Evolutionary conservation across 768 basidiomycete species (phyloP), one percentile per base, ranked within the genome.

Genomic region (Cystofilobasidium macerans): DNA sequence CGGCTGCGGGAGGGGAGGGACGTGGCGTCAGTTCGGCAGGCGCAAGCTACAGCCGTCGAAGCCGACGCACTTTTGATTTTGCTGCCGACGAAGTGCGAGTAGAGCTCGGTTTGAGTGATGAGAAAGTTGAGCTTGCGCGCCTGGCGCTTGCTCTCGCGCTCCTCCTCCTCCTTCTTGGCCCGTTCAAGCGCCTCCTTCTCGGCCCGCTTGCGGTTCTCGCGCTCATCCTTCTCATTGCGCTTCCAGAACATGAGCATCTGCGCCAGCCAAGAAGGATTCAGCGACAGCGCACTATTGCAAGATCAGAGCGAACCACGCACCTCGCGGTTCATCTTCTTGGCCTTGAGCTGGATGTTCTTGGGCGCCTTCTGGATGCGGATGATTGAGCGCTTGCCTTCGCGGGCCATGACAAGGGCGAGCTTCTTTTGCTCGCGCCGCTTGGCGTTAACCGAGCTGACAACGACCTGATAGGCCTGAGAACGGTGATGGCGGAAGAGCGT

Each of bases 51-150:
- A 36, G 7, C 13, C 2, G 22, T 1, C 3, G 22, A n/a, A 35
- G 0, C 4, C 48, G 14, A 66, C 75, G 48, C 43, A 70, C 77
- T 78, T 70, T 78, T 78, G 68, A 80, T 82, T 78, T 98, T 98
- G 77, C 85, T 95, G 36, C 94, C 94, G 66, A 99, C 92, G 81
- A 99, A 98, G 78, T 99, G 95, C 70, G 89, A 92, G 77, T 98
- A 99, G 11, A 98, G 82, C 75, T 99, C 95, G 4, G 95, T 98
- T 77, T 98, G 94, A 67, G 89, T 97, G 76, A 99, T 92, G 77
- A 99, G 80, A 78, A 98, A 99, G 78, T 99, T 95, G 30, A 99
- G 83, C 76, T 98, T 97, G 70, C 94, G 83, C 16, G 92, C 89
- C 75, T 94, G 90, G 60, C 95, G 81, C 43, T 92, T 87, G 16